Base-by-base conservation (phyloP, 2,329 filamentous ascomycete species). In the Tolypocladium ophioglossoides region DNA sequence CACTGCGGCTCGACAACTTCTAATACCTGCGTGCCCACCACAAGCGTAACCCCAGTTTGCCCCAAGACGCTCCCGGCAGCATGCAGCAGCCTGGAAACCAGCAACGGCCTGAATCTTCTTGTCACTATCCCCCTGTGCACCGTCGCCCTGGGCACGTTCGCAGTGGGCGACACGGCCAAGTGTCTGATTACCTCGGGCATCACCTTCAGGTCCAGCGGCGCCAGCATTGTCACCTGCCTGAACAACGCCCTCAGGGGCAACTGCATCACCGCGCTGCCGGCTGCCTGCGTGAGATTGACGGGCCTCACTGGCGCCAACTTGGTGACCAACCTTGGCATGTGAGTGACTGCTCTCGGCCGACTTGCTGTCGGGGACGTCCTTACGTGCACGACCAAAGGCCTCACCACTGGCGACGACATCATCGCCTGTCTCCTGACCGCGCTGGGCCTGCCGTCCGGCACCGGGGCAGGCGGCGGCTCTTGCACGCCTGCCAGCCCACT, bases 201-300 rank as follows among this genome's bases (percentile, higher is more conserved):
- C n/a, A 24, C 18, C 20, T 6, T 7, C 7, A 24, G 7, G 22
- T 34, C 40, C 1, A 24, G 52, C 48, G 57, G 57, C 34, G 7
- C 4, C 1, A 37, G 40, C 24, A 22, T 57, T 8, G 34, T 56
- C 18, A 37, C 50, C 10, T 60, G 58, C 52, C 39, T 60, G 18
- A 9, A 32, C 11, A 44, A 37, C 10, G 9, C 32, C 1, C n/a
- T 57, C 14, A 1, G 22, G 12, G 12, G 9, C 6, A 11, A 44
- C 32, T 61, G 59, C 39, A 51, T 59, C 30, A 48, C 40, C 4
- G 27, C 10, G 8, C 55, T 61, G 14, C 59, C 59, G 1, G 8
- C 37, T 2, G 20, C 53, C 2, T 61, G 59, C 51, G 38, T 20
- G 8, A 27, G n/a, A 3, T 54, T 61, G 10, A 10, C 35, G n/a